Percentiles rank a stretch among this genome's conserved stretches.
Conservation (phyloP, 2,329 filamentous ascomycete genomes). For the Paecilomyces dactylethromorphus region DNA sequence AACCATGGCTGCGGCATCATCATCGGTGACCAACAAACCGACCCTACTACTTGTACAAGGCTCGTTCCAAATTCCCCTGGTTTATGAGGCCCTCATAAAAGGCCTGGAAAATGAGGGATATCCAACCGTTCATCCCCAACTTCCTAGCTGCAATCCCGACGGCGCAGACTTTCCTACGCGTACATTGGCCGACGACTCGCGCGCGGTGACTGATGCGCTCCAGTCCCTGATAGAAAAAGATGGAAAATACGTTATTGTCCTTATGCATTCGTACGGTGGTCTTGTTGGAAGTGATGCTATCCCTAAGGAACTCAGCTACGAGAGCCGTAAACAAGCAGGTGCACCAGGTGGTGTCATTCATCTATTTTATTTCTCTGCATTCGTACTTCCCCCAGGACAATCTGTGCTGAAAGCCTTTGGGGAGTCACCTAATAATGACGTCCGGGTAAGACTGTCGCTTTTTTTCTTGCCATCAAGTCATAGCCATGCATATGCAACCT, state of each 20-base stretch:
- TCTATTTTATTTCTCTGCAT: constrained; percentile 13
- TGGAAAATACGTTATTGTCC: constrained; percentile 9
- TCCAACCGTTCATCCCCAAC: constrained; percentile 3
- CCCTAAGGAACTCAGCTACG: constrained; percentile 7
- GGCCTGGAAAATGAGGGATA: constrained; percentile 4
- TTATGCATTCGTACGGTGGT: constrained; percentile 20
- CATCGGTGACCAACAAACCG: neutral
- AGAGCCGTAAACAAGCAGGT: constrained; percentile 5
- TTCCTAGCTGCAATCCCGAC: constrained; percentile 6
- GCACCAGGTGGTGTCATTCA: constrained; percentile 10
- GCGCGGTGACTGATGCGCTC: constrained; percentile 7
- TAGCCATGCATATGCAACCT: neutral
- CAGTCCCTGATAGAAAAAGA: constrained; percentile 9
- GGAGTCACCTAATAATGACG: constrained; percentile 5
- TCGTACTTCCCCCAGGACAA: constrained; percentile 12
- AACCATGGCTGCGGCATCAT: neutral
- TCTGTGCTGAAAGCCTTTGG: constrained; percentile 9
- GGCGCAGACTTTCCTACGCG: constrained; percentile 3
- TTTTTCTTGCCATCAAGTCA: neutral
- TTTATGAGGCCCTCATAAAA: constrained; percentile 2
- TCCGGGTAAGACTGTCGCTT: neutral
- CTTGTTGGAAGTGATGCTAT: constrained; percentile 15
- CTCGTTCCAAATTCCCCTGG: constrained; percentile 3
- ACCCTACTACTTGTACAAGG: constrained; percentile 6
- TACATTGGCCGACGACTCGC: constrained; percentile 7